These are phyloP conservation scores for Hemisphaericaspora nanyangensis DNA, from an alignment of 805 yeast species.

Conservation along the genomic window DNA sequence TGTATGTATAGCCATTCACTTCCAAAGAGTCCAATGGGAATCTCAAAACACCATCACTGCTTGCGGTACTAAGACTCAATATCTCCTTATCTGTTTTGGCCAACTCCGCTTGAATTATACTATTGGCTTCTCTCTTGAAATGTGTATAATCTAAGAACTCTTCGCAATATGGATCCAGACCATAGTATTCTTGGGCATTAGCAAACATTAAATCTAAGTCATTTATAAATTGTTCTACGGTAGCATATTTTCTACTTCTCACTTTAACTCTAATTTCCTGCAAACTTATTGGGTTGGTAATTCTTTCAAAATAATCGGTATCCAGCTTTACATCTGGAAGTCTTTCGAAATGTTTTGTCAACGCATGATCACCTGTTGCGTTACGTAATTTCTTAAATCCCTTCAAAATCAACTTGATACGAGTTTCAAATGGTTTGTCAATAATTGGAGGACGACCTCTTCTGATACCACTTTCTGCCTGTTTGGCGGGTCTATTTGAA, in stretches of 20 bases:
- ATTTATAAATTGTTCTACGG: constrained; percentile 69
- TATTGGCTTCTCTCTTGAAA: constrained; percentile 59
- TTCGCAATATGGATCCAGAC: constrained; percentile 52
- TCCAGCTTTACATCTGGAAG: constrained; percentile 64
- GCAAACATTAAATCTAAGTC: constrained; percentile 74
- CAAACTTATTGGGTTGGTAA: constrained; percentile 60
- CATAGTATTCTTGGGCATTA: constrained; percentile 61
- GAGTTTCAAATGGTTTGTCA: constrained; percentile 86
- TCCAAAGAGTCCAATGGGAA: constrained; percentile 78
- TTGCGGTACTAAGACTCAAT: constrained; percentile 37
- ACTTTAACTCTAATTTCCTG: constrained; percentile 77
- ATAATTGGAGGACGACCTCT: constrained; percentile 91
- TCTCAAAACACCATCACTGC: constrained; percentile 51
- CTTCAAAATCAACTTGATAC: constrained; percentile 84
- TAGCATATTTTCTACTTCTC: constrained; percentile 76
- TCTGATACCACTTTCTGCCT: constrained; percentile 49
- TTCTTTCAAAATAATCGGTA: constrained; percentile 51
- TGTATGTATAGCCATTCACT: constrained; percentile 66
- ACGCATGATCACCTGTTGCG: constrained; percentile 41
- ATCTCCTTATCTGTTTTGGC: constrained; percentile 79
- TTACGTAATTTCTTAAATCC: constrained; percentile 71
- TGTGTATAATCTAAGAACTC: constrained; percentile 58
- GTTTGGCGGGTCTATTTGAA: constrained; percentile 5
- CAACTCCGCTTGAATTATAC: constrained; percentile 62
- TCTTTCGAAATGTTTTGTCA: constrained; percentile 69